Evolutionary conservation across 495 filamentous ascomycete genomes (phyloP).

Genomic region (Aspergillus bertholletiae): DNA sequence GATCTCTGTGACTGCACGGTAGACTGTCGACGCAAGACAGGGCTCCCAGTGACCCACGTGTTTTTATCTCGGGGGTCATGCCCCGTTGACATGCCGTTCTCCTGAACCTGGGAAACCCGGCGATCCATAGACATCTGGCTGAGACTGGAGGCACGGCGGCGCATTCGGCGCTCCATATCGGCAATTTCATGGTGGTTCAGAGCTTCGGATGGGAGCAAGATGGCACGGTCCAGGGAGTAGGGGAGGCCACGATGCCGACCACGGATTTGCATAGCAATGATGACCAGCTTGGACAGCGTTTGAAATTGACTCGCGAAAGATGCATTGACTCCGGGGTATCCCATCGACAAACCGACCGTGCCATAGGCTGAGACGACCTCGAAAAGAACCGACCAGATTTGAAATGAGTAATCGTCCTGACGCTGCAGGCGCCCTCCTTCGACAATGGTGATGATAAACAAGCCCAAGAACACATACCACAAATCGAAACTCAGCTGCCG

Average conservation of each 20-base stretch:
- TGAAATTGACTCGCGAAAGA: slow-evolving; percentile 79
- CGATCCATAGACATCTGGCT: slow-evolving; percentile 36
- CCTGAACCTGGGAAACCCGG: slow-evolving; percentile 25
- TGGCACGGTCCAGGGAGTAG: slow-evolving; percentile 87
- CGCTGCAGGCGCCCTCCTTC: slow-evolving; percentile 65
- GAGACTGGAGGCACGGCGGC: slow-evolving; percentile 51
- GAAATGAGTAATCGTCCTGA: slow-evolving; percentile 59
- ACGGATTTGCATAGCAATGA: slow-evolving; percentile 90
- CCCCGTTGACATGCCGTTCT: slow-evolving; percentile 25
- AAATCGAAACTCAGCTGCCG: slow-evolving; percentile 90
- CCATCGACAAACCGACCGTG: slow-evolving; percentile 87
- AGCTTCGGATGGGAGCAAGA: slow-evolving; percentile 74
- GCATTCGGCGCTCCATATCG: slow-evolving; percentile 52
- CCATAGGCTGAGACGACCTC: slow-evolving; percentile 92
- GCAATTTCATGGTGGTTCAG: slow-evolving; percentile 67
- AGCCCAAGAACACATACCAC: slow-evolving; percentile 88
- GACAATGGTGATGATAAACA: slow-evolving; percentile 82
- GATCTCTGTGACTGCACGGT: neutral
- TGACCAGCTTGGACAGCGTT: slow-evolving; percentile 80
- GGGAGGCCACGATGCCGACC: slow-evolving; percentile 90
- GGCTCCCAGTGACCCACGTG: neutral
- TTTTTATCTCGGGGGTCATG: slow-evolving; percentile 20
- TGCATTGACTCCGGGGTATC: slow-evolving; percentile 69
- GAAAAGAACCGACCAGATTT: slow-evolving; percentile 79
- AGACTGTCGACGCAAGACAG: slow-evolving; percentile 1